These are phyloP conservation scores for Oldenlandia corymbosa DNA, from an alignment of 257 asterid genomes.

Conservation along the genomic window DNA sequence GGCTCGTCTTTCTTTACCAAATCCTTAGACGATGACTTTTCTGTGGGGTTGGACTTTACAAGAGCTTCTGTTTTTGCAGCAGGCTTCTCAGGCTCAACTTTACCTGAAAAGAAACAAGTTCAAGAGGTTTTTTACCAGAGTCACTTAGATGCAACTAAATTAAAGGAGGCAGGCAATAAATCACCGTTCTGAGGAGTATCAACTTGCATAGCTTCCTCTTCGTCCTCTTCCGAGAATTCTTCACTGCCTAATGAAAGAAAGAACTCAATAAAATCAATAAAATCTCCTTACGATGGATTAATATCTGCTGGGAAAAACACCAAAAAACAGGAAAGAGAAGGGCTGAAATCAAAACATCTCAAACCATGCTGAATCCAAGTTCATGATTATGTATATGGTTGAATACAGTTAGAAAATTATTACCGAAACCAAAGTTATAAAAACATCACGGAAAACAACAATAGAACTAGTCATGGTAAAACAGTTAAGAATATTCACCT, in stretches of 20 bases:
- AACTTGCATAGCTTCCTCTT: background rate
- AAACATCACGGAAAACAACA: background rate
- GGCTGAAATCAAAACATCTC: background rate
- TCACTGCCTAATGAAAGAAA: background rate
- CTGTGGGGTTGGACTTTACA: conserved; percentile 2
- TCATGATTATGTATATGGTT: background rate
- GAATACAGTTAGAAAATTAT: background rate
- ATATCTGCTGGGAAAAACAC: background rate
- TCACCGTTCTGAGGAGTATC: background rate
- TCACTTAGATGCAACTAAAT: background rate
- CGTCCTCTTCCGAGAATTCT: background rate
- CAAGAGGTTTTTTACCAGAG: background rate
- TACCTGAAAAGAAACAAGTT: background rate
- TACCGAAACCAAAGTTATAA: background rate
- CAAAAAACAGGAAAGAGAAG: background rate
- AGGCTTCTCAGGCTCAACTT: conserved; percentile 9
- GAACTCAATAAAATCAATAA: background rate
- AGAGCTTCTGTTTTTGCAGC: background rate
- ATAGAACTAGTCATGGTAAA: background rate
- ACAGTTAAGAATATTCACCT: background rate
- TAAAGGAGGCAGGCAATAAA: background rate
- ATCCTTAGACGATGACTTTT: background rate
- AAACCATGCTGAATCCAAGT: background rate
- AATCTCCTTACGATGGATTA: background rate
- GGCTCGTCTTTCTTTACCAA: background rate